Base-by-base conservation (phyloP, 306 rosid genomes). In the Rosa persica region DNA sequence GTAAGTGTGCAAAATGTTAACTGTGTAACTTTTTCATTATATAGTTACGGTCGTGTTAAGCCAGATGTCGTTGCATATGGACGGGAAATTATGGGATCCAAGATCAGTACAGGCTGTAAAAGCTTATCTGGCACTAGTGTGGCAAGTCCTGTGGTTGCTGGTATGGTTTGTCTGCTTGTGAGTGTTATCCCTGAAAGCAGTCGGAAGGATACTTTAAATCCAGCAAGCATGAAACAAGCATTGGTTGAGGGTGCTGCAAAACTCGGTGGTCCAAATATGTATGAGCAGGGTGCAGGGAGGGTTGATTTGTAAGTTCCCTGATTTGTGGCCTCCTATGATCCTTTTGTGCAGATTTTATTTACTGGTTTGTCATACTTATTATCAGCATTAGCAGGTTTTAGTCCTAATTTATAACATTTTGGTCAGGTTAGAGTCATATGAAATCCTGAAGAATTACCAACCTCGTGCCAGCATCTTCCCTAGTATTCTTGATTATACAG, bases 211-310 rank as follows among this genome's bases (percentile, higher is more conserved):
- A 84, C 89, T 70, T 85, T 95, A 82, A 95, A 95, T 87, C 99
- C 99, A 0, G 99, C 99, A 71, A 95, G 98, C 91, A 95, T 93
- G 99, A 95, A 95, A 77, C 99, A 95, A 84, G 99, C 98, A 67
- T 89, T 95, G 80, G 96, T 95, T 23, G 98, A 95, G 91, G 98
- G 99, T 80, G 99, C 99, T 77, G 90, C 96, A 3, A 93, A 89
- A 86, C 97, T 95, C 52, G 48, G 87, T 75, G 96, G 98, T 78
- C 96, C 98, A 11, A 95, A 91, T 85, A 86, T 95, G 90, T 95
- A 86, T 73, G 98, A 95, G 85, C 98, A 95, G 86, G 99, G 99
- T 81, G 99, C 99, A 72, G 99, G 99, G 82, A 85, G 99, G 84
- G 98, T 93, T 84, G 91, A 95, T 84, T 86, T 95, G 98, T 93